Conservation (phyloP, 306 rosid species). For the Vigna radiata region DNA sequence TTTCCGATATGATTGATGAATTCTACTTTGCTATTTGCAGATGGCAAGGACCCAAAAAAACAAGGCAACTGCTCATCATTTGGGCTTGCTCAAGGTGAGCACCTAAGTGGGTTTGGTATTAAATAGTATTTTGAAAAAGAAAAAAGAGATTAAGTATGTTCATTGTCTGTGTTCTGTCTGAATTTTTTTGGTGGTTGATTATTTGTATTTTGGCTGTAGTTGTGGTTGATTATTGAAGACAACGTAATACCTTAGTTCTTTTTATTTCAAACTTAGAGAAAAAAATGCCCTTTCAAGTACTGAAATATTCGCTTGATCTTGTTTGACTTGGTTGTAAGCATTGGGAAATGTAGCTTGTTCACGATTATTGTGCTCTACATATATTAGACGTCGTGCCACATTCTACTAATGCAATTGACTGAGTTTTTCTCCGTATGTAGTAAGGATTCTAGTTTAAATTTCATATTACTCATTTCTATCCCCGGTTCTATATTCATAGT, state of each 20-base stretch:
- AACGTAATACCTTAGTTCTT: neutral
- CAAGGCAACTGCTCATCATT: constrained; percentile 98
- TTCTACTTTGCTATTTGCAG: constrained; percentile 53
- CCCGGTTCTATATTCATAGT: constrained; percentile 15
- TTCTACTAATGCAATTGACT: constrained; percentile 12
- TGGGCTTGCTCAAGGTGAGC: constrained; percentile 94
- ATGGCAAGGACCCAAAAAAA: constrained; percentile 99
- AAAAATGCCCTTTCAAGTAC: constrained; percentile 9
- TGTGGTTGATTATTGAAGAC: constrained; percentile 31
- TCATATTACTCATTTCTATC: neutral
- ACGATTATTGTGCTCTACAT: neutral
- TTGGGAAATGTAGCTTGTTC: constrained; percentile 15
- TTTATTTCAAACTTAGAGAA: constrained; percentile 6
- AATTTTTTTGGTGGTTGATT: neutral
- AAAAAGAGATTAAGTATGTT: neutral
- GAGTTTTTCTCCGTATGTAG: neutral
- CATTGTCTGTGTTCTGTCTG: constrained; percentile 1
- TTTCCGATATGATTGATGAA: neutral
- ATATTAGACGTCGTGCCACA: neutral
- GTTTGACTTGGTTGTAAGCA: constrained; percentile 4
- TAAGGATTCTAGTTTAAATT: constrained; percentile 15
- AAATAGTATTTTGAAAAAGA: neutral
- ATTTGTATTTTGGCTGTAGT: constrained; percentile 18
- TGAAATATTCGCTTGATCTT: neutral
- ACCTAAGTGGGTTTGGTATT: constrained; percentile 3